Conservation (phyloP, 345 rosid species). For the Raphanus sativus region DNA sequence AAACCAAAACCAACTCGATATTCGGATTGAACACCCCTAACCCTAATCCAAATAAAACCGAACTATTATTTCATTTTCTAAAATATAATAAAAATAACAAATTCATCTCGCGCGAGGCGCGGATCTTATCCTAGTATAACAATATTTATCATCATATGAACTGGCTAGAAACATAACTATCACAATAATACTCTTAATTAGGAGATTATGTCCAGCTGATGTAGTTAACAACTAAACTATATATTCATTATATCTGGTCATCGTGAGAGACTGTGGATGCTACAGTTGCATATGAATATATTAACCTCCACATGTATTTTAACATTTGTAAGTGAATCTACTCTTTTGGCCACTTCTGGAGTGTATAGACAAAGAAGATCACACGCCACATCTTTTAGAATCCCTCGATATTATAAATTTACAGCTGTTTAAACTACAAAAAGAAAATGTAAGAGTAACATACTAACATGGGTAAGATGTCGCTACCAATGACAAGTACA, state of each 20-base stretch:
- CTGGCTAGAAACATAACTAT: too few relatives aligned
- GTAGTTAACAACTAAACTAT: neutral
- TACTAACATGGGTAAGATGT: neutral
- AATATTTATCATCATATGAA: too few relatives aligned
- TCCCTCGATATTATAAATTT: neutral
- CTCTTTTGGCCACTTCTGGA: neutral
- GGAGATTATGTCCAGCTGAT: neutral
- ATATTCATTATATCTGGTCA: neutral
- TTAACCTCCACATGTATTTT: neutral
- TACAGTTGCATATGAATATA: neutral
- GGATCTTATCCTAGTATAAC: too few relatives aligned
- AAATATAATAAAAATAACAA: too few relatives aligned
- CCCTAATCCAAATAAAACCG: too few relatives aligned
- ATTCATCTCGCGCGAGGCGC: too few relatives aligned
- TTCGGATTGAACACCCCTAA: too few relatives aligned
- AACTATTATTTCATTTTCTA: too few relatives aligned
- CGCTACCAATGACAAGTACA: neutral
- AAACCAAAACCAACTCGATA: too few relatives aligned
- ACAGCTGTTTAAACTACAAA: neutral
- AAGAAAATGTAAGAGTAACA: neutral
- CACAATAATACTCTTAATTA: neutral
- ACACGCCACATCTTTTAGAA: neutral
- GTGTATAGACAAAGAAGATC: neutral
- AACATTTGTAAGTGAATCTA: neutral
- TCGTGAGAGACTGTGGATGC: neutral